Conservation (phyloP, 768 basidiomycete genomes). For the Tricholoma terreum region DNA sequence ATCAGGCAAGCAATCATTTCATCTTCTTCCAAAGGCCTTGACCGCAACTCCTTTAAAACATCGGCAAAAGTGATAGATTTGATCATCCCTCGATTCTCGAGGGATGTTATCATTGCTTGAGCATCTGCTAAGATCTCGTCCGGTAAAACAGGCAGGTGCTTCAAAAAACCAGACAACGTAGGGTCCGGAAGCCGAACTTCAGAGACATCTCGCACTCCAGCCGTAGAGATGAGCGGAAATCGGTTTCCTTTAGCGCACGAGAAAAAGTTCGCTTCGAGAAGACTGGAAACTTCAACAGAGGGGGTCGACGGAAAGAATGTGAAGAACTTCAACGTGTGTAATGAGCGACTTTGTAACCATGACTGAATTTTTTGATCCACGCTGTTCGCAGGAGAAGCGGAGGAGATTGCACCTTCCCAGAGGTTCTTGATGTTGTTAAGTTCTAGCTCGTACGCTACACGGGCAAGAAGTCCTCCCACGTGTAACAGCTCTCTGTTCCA, state of each 20-base stretch:
- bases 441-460: conserved; percentile 84
- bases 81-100: conserved; percentile 64
- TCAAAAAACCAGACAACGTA: conserved; percentile 71
- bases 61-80: conserved; percentile 77
- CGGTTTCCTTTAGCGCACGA: conserved; percentile 45
- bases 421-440: conserved; percentile 54
- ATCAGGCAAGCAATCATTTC: conserved; percentile 82
- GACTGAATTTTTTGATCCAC: conserved; percentile 41
- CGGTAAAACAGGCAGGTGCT: conserved; percentile 72
- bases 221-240: conserved; percentile 73
- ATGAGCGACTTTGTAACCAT: conserved; percentile 55
- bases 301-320: conserved; percentile 88
- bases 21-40: conserved; percentile 62
- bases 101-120: conserved; percentile 52
- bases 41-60: conserved; percentile 72
- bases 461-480: conserved; percentile 78
- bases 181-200: conserved; percentile 75
- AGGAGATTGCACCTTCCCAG: conserved; percentile 52
- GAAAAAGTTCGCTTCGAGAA: conserved; percentile 81
- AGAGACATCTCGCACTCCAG: conserved; percentile 62
- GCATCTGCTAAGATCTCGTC: conserved; percentile 55
- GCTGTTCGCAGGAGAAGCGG: conserved; percentile 21
- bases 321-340: conserved; percentile 88
- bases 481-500: conserved; percentile 92
- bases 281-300: conserved; percentile 66